Conservation (phyloP, 306 rosid genomes). For the Trifolium fragiferum region DNA sequence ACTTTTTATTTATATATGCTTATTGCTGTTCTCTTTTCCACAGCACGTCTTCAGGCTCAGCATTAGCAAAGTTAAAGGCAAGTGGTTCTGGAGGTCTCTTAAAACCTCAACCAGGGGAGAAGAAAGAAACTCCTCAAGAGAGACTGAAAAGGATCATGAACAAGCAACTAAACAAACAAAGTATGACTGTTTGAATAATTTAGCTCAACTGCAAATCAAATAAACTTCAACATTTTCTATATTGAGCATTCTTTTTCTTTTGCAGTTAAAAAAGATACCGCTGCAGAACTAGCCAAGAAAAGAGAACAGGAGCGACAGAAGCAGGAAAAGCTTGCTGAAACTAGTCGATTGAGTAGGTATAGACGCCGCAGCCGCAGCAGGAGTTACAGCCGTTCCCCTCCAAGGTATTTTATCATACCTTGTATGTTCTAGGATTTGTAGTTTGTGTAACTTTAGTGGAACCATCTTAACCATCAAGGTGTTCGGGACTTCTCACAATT, state of each 20-base stretch:
- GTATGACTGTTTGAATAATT: slow-evolving; percentile 52
- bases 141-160: slow-evolving; percentile 98
- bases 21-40: slow-evolving; percentile 31
- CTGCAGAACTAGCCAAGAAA: slow-evolving; percentile 90
- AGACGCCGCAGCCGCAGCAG: slow-evolving; percentile 76
- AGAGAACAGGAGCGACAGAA: slow-evolving; percentile 91
- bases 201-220: slow-evolving; percentile 37
- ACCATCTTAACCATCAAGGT: neutral
- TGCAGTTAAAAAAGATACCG: slow-evolving; percentile 95
- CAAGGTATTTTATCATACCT: slow-evolving; percentile 54
- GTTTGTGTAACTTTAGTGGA: neutral
- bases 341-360: slow-evolving; percentile 78
- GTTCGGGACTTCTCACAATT: neutral
- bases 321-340: slow-evolving; percentile 93
- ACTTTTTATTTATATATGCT: neutral
- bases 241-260: neutral
- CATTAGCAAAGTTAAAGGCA: slow-evolving; percentile 79
- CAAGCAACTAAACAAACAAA: slow-evolving; percentile 90
- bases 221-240: slow-evolving; percentile 14
- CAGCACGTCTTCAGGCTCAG: slow-evolving; percentile 76
- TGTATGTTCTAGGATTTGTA: neutral
- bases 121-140: slow-evolving; percentile 99
- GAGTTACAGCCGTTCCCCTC: slow-evolving; percentile 88
- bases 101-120: slow-evolving; percentile 81
- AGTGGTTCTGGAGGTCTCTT: slow-evolving; percentile 75